Evolutionary conservation across 768 basidiomycete species (phyloP), one percentile per base, ranked within the genome.

Genomic region (Rhodotorula graminis): DNA sequence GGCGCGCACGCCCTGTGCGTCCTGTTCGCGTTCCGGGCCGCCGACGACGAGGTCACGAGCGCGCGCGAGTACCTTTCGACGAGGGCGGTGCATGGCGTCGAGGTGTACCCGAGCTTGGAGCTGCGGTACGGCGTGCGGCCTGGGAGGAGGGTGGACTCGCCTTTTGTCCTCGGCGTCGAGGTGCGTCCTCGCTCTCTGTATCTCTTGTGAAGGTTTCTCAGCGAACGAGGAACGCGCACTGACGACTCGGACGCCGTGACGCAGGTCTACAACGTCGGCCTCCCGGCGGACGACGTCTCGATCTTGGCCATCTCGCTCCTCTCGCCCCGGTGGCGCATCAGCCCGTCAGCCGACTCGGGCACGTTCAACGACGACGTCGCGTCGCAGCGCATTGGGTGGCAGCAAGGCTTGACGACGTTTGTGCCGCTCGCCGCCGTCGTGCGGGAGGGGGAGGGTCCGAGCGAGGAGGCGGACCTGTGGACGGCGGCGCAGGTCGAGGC

Each of bases 241-340:
- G 25, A 50, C 25, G 19, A 55, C 2, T 2, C n/a, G 1, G 12
- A 3, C 18, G 42, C 12, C 21, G 16, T 27, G 52, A 27, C 9
- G 15, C 59, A 75, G 70, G 60, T 61, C 8, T 44, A 55, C 71
- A 76, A 76, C 59, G 29, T 46, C 40, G 62, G 71, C 18, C 31
- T 76, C 25, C 68, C 71, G 33, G 53, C 74, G 2, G 31, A 79
- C 33, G 77, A 83, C 25, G 77, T 90, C 46, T 76, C 80, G 25
- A 73, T 93, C 27, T 83, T 83, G 8, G 87, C 90, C 74, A 76
- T 93, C 14, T 85, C 84, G 8, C 84, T 86, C 40, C 73, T 91
- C 62, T 92, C 91, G 75, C 86, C 90, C 1, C 82, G 83, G 11
- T 93, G 92, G 92, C 80, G 80, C 55, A 88, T 86, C 71, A 79